These are phyloP conservation scores for Emmonsiellopsis sp. DNA, from an alignment of 2,329 filamentous ascomycete species.

Conservation along the genomic window DNA sequence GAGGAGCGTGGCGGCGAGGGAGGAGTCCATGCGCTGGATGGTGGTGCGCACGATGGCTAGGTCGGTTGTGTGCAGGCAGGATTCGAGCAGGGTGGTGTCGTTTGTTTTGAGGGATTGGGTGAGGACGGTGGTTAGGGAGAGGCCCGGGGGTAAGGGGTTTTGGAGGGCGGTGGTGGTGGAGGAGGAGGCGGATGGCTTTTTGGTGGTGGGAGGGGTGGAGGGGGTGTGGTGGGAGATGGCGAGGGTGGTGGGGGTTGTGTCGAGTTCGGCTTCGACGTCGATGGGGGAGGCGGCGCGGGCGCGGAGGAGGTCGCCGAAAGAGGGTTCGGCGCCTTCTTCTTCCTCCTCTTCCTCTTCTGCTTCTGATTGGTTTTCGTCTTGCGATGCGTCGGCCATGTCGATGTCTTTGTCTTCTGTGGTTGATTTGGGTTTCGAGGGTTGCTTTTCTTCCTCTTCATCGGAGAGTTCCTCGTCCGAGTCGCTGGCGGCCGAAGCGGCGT, in stretches of 20 bases:
- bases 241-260: conserved; percentile 31
- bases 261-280: conserved; percentile 54
- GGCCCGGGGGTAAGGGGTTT: conserved; percentile 54
- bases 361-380: conserved; percentile 24
- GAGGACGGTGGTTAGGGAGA: conserved; percentile 85
- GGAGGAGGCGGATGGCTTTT: conserved; percentile 34
- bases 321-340: conserved; percentile 47
- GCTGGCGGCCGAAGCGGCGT: conserved; percentile 17
- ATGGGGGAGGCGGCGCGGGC: conserved; percentile 60
- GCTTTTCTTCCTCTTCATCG: conserved; percentile 10
- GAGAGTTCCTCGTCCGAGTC: conserved; percentile 18
- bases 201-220: conserved; percentile 26
- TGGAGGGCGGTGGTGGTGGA: conserved; percentile 39
- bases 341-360: conserved; percentile 29
- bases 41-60: conserved; percentile 71
- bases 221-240: conserved; percentile 29
- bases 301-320: conserved; percentile 79
- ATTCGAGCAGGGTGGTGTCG: conserved; percentile 80
- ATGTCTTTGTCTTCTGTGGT: conserved; percentile 20
- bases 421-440: conserved; percentile 9
- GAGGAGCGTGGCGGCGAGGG: conserved; percentile 68
- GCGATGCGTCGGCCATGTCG: conserved; percentile 24
- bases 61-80: conserved; percentile 76
- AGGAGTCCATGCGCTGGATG: conserved; percentile 80
- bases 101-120: conserved; percentile 88